phyloP scores from a whole-genome alignment of 73 alveolate species.

The Paraurostyla sp. region DNA sequence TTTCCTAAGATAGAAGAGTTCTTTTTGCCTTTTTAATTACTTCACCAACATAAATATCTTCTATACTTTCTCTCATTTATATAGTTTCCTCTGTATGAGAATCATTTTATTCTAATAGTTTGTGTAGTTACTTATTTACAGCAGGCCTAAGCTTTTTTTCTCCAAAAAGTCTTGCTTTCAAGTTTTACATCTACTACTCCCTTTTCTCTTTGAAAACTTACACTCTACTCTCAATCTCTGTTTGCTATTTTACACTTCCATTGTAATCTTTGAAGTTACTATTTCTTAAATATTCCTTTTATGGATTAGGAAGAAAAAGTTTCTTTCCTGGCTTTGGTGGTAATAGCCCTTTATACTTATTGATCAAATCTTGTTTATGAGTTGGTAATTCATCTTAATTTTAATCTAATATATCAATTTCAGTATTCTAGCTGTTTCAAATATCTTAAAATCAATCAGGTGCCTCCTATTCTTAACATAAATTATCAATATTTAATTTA shows the following conservation, averaged over 20 bases:
- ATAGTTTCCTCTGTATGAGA: neutral
- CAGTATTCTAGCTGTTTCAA: too few species aligned
- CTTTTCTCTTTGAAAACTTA: neutral
- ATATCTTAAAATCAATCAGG: too few species aligned
- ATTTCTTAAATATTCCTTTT: constrained; percentile 8
- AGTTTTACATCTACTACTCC: neutral
- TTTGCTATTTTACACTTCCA: neutral
- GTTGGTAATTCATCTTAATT: too few species aligned
- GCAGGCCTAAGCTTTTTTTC: neutral
- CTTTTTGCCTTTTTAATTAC: neutral
- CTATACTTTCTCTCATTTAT: neutral
- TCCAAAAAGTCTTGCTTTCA: neutral
- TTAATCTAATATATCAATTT: too few species aligned
- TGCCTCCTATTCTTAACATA: too few species aligned
- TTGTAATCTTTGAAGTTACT: neutral
- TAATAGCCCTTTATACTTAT: too few species aligned
- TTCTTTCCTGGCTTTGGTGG: too few species aligned
- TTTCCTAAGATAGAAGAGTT: neutral
- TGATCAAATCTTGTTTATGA: too few species aligned
- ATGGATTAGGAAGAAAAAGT: too few species aligned
- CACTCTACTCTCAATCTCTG: neutral
- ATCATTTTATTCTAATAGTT: neutral
- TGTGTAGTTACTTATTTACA: neutral
- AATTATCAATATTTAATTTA: too few species aligned
- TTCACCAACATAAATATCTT: neutral